phyloP scores from a whole-genome alignment of 768 basidiomycete species.

The Pleurotus pulmonarius region DNA sequence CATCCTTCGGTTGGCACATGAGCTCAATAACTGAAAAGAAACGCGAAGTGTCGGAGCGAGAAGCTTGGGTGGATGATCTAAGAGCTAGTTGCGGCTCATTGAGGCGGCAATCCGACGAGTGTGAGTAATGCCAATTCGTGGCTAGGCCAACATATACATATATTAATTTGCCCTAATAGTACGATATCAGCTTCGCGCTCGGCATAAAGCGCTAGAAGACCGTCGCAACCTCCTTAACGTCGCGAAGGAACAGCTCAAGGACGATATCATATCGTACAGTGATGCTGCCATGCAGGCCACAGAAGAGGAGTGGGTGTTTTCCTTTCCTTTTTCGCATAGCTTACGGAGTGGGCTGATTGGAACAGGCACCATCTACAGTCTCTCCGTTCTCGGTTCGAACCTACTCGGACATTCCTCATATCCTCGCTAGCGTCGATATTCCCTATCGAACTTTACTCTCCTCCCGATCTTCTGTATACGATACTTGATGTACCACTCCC shows the following conservation, averaged over 20 bases:
- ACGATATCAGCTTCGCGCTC: conserved; percentile 24
- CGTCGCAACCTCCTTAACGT: conserved; percentile 43
- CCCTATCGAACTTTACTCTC: conserved; percentile 83
- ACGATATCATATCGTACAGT: conserved; percentile 20
- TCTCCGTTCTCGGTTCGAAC: conserved; percentile 46
- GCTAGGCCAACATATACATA: not conserved
- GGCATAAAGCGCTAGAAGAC: conserved; percentile 20
- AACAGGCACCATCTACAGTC: conserved; percentile 42
- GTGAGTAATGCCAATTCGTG: conserved; percentile 31
- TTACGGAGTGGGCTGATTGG: conserved; percentile 12
- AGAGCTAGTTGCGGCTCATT: conserved; percentile 37
- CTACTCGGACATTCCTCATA: conserved; percentile 61
- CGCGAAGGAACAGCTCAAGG: conserved; percentile 36
- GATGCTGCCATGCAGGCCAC: conserved; percentile 28
- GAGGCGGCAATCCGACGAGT: conserved; percentile 36
- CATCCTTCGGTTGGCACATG: conserved; percentile 9
- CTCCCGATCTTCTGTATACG: conserved; percentile 85
- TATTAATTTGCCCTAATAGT: conserved; percentile 18
- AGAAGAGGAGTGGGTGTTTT: conserved; percentile 32
- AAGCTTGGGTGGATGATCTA: conserved; percentile 51
- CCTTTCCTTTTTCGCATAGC: conserved; percentile 4
- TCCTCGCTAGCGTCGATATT: conserved; percentile 74
- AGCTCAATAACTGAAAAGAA: conserved; percentile 41
- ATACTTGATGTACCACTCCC: conserved; percentile 89
- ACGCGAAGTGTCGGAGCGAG: conserved; percentile 66